Percentiles rank a stretch among this genome's conserved stretches.
These are phyloP conservation scores for Thymus quinquecostatus DNA, from an alignment of 257 asterid genomes.

Conservation along the genomic window DNA sequence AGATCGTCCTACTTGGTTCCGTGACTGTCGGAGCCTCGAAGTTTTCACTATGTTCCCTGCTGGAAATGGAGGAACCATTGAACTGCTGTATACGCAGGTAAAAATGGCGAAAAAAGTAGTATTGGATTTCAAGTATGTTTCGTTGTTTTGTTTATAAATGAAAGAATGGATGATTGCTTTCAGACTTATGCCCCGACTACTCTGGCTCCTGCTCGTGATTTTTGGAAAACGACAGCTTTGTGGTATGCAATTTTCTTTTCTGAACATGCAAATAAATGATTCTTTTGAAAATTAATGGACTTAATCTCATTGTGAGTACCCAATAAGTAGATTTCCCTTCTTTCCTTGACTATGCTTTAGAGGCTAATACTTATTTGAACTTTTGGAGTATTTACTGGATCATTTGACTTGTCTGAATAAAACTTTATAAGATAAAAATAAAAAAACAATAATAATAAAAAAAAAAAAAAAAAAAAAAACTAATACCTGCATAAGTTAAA, in stretches of 20 bases:
- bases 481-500: too few species aligned
- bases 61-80: conserved; percentile 81
- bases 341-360: too few species aligned
- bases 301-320: too few species aligned
- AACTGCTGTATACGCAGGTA: conserved; percentile 59
- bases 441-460: too few species aligned
- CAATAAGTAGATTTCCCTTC: too few species aligned
- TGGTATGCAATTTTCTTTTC: conserved; percentile 45
- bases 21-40: conserved; percentile 92
- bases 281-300: too few species aligned
- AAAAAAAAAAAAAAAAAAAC: too few species aligned
- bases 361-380: too few species aligned
- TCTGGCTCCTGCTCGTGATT: conserved; percentile 94
- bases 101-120: neutral
- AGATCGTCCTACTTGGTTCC: conserved; percentile 95
- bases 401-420: too few species aligned
- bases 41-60: conserved; percentile 88
- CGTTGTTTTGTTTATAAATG: neutral
- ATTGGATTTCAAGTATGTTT: neutral
- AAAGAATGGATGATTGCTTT: conserved; percentile 24
- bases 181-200: conserved; percentile 94
- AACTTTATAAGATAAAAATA: too few species aligned
- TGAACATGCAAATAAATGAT: too few species aligned
- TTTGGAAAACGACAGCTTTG: conserved; percentile 94
- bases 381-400: too few species aligned